These are phyloP conservation scores for Lasiodiplodia hormozganensis DNA, from an alignment of 2,329 filamentous ascomycete species.

Conservation along the genomic window DNA sequence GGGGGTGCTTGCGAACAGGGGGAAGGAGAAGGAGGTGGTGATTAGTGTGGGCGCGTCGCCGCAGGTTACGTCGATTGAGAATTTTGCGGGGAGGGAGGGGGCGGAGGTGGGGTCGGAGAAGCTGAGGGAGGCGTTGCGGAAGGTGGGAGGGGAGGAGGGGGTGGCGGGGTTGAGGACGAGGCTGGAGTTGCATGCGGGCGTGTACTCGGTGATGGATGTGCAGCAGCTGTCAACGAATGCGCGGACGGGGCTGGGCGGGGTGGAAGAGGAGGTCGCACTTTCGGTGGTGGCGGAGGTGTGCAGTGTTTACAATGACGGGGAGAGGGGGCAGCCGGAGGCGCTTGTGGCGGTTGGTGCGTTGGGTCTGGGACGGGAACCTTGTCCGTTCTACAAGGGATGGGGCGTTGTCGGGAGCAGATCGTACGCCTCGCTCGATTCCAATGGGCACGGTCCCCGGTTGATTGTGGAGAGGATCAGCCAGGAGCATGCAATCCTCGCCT, in stretches of 20 bases:
- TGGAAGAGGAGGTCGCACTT: conserved; percentile 67
- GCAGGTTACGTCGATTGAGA: too few species aligned
- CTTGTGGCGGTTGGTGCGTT: conserved; percentile 73
- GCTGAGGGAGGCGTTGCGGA: conserved; percentile 49
- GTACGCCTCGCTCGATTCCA: neutral
- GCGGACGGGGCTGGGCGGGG: conserved; percentile 53
- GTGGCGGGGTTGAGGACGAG: conserved; percentile 27
- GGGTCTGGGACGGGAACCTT: conserved; percentile 75
- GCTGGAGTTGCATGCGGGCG: conserved; percentile 76
- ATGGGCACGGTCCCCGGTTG: conserved; percentile 63
- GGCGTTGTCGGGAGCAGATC: conserved; percentile 62
- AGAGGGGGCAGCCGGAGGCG: conserved; percentile 66
- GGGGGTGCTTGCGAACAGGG: too few species aligned
- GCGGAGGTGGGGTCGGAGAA: conserved; percentile 28
- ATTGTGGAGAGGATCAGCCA: conserved; percentile 76
- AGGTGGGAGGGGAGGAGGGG: conserved; percentile 45
- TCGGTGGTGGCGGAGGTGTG: conserved; percentile 75
- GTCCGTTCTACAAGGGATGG: conserved; percentile 74
- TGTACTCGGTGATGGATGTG: conserved; percentile 77
- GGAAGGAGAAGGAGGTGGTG: too few species aligned
- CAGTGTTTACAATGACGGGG: conserved; percentile 62
- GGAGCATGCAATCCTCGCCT: conserved; percentile 77
- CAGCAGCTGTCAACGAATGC: conserved; percentile 80
- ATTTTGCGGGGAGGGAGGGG: too few species aligned
- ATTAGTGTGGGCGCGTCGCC: too few species aligned